Percentiles rank a stretch among this genome's conserved stretches.
Conservation (phyloP, 78 protist genomes). For the Dictyostelium firmibasis region DNA sequence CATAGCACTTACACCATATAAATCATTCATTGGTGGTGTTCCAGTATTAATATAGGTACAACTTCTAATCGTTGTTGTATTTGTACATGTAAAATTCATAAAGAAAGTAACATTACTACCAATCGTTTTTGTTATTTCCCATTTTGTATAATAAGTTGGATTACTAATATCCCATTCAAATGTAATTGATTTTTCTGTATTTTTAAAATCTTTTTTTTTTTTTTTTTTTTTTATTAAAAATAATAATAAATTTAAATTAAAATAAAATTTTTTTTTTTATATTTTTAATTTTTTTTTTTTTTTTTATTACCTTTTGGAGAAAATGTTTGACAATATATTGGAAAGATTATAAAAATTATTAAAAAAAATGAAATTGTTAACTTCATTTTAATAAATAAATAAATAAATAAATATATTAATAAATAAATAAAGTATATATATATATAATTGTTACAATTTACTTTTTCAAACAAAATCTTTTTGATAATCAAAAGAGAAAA, state of each 20-base stretch:
- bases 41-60: not conserved
- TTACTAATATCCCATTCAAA: not conserved
- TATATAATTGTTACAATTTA: not conserved
- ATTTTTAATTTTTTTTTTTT: no score
- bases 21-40: not conserved
- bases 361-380: not conserved
- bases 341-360: not conserved
- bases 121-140: not conserved
- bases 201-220: not conserved
- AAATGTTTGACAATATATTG: not conserved
- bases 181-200: not conserved
- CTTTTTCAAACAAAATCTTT: not conserved
- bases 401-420: not conserved
- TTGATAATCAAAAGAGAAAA: not conserved
- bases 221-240: not conserved
- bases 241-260: no score
- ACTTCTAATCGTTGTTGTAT: not conserved
- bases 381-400: not conserved
- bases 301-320: not conserved
- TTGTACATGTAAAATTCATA: not conserved
- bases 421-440: no score
- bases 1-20: not conserved
- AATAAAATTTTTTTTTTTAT: no score
- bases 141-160: not conserved
- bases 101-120: no score